phyloP scores from a whole-genome alignment of 2,329 filamentous ascomycete species.

The Fusarium secorum region DNA sequence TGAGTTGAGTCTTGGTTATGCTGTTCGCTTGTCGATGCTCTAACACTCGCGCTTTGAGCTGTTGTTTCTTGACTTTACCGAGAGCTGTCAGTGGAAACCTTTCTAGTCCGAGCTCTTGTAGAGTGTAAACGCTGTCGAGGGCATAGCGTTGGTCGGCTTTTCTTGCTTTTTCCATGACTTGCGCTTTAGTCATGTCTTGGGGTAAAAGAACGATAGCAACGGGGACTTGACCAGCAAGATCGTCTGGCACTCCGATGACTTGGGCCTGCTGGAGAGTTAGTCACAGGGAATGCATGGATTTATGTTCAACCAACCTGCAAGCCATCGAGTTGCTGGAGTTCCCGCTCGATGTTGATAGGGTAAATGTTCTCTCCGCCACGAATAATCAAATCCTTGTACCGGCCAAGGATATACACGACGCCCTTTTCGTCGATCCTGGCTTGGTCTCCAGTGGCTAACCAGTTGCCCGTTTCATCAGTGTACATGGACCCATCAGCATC shows the following conservation, averaged over 20 bases:
- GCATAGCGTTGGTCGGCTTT: constrained; percentile 50
- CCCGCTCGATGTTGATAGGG: constrained; percentile 48
- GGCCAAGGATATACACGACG: constrained; percentile 50
- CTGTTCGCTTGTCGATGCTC: constrained; percentile 10
- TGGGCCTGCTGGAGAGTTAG: constrained; percentile 43
- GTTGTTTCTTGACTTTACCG: constrained; percentile 55
- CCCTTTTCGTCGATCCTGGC: constrained; percentile 50
- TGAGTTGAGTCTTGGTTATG: not conserved
- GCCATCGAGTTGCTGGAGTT: constrained; percentile 47
- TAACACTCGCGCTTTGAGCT: constrained; percentile 43
- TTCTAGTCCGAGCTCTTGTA: constrained; percentile 51
- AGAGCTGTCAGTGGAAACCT: constrained; percentile 52
- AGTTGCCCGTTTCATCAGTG: constrained; percentile 44
- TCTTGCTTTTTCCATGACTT: constrained; percentile 44
- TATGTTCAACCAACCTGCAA: constrained; percentile 35
- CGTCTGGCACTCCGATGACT: constrained; percentile 54
- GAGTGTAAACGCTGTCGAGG: constrained; percentile 51
- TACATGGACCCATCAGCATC: constrained; percentile 47
- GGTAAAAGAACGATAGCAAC: constrained; percentile 53
- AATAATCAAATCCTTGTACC: constrained; percentile 57
- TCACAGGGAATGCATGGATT: not conserved
- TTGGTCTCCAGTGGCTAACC: constrained; percentile 54
- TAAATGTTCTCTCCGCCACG: constrained; percentile 55
- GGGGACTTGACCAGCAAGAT: constrained; percentile 56
- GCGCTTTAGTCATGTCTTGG: constrained; percentile 43